Conservation (phyloP, 2,329 filamentous ascomycete species). For the Clonostachys solani region DNA sequence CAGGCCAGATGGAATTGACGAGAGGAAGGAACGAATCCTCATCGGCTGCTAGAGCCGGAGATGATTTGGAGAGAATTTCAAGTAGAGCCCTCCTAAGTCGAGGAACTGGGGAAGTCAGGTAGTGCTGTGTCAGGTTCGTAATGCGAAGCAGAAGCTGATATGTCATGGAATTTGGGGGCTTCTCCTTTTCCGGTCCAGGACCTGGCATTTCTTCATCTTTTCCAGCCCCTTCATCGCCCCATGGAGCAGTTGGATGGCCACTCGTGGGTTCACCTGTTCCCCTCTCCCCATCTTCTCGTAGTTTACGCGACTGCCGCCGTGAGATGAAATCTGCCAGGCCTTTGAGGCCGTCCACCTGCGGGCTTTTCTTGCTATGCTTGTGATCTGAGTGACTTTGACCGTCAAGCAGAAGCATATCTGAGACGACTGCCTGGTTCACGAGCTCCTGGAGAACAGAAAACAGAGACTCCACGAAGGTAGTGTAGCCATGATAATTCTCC, state of each 20-base stretch:
- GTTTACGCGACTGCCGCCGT: constrained; percentile 37
- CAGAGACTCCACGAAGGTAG: constrained; percentile 75
- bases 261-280: constrained; percentile 15
- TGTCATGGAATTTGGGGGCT: constrained; percentile 68
- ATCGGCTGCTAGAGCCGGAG: constrained; percentile 67
- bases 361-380: constrained; percentile 35
- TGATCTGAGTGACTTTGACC: constrained; percentile 24
- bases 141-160: constrained; percentile 82
- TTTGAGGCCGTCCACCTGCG: constrained; percentile 27
- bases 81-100: constrained; percentile 75
- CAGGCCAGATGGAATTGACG: constrained; percentile 87
- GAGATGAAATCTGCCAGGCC: constrained; percentile 56
- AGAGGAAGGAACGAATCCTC: constrained; percentile 84
- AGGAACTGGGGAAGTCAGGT: constrained; percentile 81
- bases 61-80: constrained; percentile 68
- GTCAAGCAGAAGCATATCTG: constrained; percentile 41
- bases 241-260: constrained; percentile 26
- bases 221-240: constrained; percentile 25
- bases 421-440: constrained; percentile 73
- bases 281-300: constrained; percentile 27
- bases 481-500: constrained; percentile 95
- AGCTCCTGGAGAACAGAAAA: constrained; percentile 81
- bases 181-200: constrained; percentile 33
- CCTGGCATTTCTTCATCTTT: constrained; percentile 26
- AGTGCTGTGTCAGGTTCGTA: constrained; percentile 79